phyloP scores from a whole-genome alignment of 257 asterid species.

The Nicotiana paniculata region DNA sequence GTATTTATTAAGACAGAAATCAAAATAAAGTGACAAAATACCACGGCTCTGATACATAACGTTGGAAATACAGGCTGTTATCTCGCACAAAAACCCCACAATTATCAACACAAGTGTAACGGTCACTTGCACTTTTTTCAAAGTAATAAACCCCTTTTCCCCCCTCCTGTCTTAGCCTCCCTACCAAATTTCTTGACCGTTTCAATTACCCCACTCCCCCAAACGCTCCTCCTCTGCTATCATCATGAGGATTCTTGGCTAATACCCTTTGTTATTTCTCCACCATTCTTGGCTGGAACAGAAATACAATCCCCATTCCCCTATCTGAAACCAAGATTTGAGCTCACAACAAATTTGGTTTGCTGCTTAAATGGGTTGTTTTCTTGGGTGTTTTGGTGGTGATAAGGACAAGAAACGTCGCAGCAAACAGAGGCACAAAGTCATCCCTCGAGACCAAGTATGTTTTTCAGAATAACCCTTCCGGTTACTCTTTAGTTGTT shows the following conservation, averaged over 20 bases:
- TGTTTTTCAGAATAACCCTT: not conserved
- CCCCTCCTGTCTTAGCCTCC: conserved; percentile 29
- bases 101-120: conserved; percentile 20
- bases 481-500: too few relatives aligned
- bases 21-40: not conserved
- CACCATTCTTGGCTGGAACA: conserved; percentile 16
- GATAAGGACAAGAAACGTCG: conserved; percentile 50
- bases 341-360: not conserved
- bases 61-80: not conserved
- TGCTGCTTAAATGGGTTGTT: conserved; percentile 59
- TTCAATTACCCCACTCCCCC: conserved; percentile 3
- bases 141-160: conserved; percentile 5
- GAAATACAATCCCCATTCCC: not conserved
- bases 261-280: conserved; percentile 10
- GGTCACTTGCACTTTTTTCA: conserved; percentile 37
- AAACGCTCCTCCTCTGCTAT: conserved; percentile 10
- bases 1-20: not conserved
- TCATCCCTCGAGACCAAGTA: conserved; percentile 59
- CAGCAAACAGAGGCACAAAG: conserved; percentile 41
- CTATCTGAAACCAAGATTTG: conserved; percentile 8
- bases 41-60: not conserved
- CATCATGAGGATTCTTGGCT: conserved; percentile 12
- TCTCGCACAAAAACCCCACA: not conserved
- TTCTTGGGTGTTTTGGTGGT: conserved; percentile 83
- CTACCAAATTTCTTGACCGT: conserved; percentile 41